Evolutionary conservation across 2,329 filamentous ascomycete species (phyloP), one percentile per base, ranked within the genome.

Genomic region (Colletotrichum higginsianum): DNA sequence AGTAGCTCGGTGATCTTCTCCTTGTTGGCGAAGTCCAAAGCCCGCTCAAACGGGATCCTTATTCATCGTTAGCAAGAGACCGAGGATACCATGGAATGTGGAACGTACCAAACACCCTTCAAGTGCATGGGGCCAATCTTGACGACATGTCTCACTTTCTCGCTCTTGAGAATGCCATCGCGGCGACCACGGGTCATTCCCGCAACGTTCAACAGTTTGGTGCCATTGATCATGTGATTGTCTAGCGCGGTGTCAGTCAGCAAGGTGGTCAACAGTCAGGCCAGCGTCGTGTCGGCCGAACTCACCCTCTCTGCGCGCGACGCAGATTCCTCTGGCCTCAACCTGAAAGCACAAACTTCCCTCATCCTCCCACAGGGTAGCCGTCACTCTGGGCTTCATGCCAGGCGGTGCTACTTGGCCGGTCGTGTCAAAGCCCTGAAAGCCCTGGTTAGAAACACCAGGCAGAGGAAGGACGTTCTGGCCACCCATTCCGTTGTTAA

Each of bases 71-170:
- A 72, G 72, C 9, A 23, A 4, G 8, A 42, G 11, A 46, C 57
- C 18, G 21, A 47, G 26, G 4, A 21, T 30, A 12, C 23, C 61
- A 26, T 16, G 49, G 16, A 15, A 55, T 21, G 35, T 18, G n/a
- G 26, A 70, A 85, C 93, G 85, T 88, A 97, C 95, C 95, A 98
- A 75, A 98, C 95, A 79, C 96, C 96, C 85, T 99, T 99, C 55
- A 99, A 85, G 80, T 98, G 96, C 96, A 99, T 99, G 4, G 96
- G 96, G 0, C 96, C 96, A 80, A 99, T 98, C 85, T 99, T 99
- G 72, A 98, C 96, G 15, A 98, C 96, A 82, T 98, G 95, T 76
- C 96, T 92, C 68, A 95, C 91, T 84, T 98, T 99, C 83, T 98
- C 96, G 81, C 96, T 98, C 85, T 99, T 99, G 70, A 99, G 84